Conservation (phyloP, 345 rosid species). For the Eucalyptus tenuipes region DNA sequence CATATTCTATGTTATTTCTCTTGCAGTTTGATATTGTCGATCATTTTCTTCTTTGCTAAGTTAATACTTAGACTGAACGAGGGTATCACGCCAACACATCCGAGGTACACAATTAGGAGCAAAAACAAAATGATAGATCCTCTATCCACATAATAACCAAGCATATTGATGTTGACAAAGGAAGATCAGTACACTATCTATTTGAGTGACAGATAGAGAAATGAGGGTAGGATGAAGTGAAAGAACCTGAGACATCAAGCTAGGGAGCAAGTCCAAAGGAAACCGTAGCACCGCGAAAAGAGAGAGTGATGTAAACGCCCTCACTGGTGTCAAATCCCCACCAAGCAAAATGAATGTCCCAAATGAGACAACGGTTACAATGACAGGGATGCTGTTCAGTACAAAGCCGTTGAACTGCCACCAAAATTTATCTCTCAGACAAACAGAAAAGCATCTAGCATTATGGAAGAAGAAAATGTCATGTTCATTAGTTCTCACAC, state of each 20-base stretch:
- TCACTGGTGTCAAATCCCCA: slow-evolving; percentile 87
- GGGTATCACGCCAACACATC: neutral
- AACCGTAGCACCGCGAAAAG: slow-evolving; percentile 62
- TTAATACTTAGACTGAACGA: neutral
- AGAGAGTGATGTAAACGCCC: slow-evolving; percentile 94
- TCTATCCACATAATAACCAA: neutral
- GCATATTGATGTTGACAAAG: neutral
- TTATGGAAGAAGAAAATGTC: neutral
- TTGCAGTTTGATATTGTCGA: neutral
- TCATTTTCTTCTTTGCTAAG: neutral
- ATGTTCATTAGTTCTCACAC: neutral
- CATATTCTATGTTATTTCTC: neutral
- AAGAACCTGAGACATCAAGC: slow-evolving; percentile 71
- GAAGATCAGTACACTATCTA: neutral
- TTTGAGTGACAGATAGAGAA: neutral
- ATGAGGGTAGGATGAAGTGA: neutral
- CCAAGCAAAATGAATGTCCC: slow-evolving; percentile 84
- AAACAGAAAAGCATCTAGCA: neutral
- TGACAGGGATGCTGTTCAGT: slow-evolving; percentile 80
- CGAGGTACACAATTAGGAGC: neutral
- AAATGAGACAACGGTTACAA: slow-evolving; percentile 80
- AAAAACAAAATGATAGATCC: neutral
- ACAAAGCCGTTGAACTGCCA: slow-evolving; percentile 79
- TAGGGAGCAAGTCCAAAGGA: slow-evolving; percentile 82
- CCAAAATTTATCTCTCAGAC: neutral